Conservation (phyloP, 257 asterid species). For the Capsicum pubescens region DNA sequence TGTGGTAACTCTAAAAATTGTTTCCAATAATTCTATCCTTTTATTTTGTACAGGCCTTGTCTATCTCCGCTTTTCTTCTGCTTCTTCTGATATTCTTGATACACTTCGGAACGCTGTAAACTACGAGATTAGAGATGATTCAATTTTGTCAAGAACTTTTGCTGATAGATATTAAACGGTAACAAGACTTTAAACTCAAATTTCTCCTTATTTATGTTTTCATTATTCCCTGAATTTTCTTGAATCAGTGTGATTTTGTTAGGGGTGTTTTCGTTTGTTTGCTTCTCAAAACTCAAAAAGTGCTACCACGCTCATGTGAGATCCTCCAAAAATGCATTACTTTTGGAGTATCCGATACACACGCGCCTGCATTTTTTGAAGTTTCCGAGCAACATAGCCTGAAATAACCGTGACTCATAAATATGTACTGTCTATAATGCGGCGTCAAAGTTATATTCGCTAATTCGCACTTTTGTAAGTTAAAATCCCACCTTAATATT, state of each 20-base stretch:
- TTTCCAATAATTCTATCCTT: background rate
- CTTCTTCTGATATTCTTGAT: constrained; percentile 8
- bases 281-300: background rate
- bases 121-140: constrained; percentile 23
- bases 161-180: constrained; percentile 21
- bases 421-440: background rate
- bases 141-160: background rate
- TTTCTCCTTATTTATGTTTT: constrained; percentile 14
- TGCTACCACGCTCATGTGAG: background rate
- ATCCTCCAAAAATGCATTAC: background rate
- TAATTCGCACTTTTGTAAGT: background rate
- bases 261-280: background rate
- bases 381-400: background rate
- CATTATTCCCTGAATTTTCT: background rate
- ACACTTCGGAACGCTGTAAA: background rate
- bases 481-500: constrained; percentile 8
- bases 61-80: constrained; percentile 23
- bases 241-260: background rate
- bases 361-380: background rate
- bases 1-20: background rate
- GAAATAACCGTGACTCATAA: background rate
- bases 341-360: background rate
- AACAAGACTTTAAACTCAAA: background rate
- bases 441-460: background rate
- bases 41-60: background rate